A percentile compares a stretch with the other conserved stretches of the same genome.
These are phyloP conservation scores for Pseudoscleropodium purum DNA, from an alignment of 225 moss, liverwort and hornwort genomes.

Conservation along the genomic window DNA sequence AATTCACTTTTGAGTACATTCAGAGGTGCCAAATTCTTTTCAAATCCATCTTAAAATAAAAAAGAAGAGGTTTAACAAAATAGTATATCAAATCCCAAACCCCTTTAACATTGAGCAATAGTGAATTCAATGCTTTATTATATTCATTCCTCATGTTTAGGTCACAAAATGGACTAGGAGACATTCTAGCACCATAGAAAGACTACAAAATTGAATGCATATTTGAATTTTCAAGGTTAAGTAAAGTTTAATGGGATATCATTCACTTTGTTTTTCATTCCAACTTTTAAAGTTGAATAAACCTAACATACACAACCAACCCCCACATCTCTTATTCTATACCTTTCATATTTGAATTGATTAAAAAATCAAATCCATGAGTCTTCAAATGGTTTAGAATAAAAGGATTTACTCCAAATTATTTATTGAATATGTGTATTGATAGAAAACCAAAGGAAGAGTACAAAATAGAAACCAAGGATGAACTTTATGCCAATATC, in stretches of 20 bases:
- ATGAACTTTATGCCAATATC: background rate
- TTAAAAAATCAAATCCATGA: no score
- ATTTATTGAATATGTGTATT: background rate
- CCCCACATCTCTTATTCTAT: background rate
- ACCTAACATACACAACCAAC: background rate
- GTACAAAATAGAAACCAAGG: fast-evolving
- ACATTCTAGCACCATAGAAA: background rate
- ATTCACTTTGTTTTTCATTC: background rate
- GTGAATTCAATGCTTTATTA: background rate
- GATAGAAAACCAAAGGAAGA: background rate
- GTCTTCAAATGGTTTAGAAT: background rate
- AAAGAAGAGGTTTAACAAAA: background rate
- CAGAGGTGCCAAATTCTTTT: background rate
- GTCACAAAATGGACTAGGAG: no score
- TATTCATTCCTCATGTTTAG: background rate
- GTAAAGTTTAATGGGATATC: background rate
- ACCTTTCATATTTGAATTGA: background rate
- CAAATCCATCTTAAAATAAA: background rate
- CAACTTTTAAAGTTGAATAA: background rate
- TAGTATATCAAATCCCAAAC: background rate
- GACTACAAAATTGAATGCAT: background rate
- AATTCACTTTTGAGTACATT: background rate
- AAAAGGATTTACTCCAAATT: background rate
- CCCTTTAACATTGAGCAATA: fast-evolving
- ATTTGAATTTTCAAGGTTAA: background rate